Evolutionary conservation across 2,329 filamentous ascomycete species (phyloP).

Genomic region (Exophiala xenobiotica): DNA sequence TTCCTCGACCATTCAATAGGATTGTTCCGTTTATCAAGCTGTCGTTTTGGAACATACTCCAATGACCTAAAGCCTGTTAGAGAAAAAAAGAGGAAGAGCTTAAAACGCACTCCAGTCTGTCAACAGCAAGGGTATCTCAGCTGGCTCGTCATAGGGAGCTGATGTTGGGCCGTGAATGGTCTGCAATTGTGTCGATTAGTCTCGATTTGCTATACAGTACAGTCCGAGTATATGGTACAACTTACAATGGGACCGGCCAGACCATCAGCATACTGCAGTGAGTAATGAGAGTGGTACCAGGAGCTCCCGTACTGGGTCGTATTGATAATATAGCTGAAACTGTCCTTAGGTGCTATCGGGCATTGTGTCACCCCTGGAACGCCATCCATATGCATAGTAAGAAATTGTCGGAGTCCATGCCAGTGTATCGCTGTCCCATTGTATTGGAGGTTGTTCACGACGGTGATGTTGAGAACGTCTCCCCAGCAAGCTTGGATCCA

Average conservation of each 20-base stretch:
- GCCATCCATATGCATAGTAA: conserved; percentile 73
- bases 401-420: conserved; percentile 74
- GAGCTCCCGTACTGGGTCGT: conserved; percentile 54
- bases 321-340: conserved; percentile 66
- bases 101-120: conserved; percentile 9
- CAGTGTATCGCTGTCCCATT: conserved; percentile 61
- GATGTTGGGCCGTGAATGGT: conserved; percentile 16
- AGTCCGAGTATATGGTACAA: no score
- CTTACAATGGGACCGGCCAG: conserved; percentile 62
- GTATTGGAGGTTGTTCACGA: conserved; percentile 38
- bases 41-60: neutral
- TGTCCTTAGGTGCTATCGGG: conserved; percentile 61
- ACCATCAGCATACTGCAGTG: conserved; percentile 65
- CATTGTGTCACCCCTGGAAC: conserved; percentile 67
- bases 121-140: conserved; percentile 10
- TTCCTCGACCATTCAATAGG: neutral
- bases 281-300: conserved; percentile 68
- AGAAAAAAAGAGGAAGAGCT: no score
- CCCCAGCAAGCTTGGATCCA: conserved; percentile 51
- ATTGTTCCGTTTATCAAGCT: neutral
- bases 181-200: neutral
- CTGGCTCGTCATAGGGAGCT: conserved; percentile 12
- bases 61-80: no score
- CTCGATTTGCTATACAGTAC: neutral
- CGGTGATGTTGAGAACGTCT: conserved; percentile 44